Evolutionary conservation across 2,329 filamentous ascomycete species (phyloP), one percentile per base, ranked within the genome.

Genomic region (Aspergillus novoparasiticus): DNA sequence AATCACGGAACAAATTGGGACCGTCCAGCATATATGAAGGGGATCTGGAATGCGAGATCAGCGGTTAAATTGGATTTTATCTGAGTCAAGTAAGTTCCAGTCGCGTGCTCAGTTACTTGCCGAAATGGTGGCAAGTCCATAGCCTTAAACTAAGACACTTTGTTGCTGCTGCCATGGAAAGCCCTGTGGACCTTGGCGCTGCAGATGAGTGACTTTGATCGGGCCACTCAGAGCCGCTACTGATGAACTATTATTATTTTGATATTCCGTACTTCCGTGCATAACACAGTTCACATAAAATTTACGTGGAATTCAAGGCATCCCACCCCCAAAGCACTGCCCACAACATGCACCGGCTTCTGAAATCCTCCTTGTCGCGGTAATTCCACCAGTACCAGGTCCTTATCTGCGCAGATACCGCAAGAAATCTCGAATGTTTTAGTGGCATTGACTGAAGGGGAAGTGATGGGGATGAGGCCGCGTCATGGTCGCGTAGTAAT

Each of bases 51-150:
- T 39, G 34, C 36, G 14, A 26, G 51, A 55, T 55, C 51, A 21
- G 32, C 32, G 32, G n/a, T 19, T 53, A 9, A n/a, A 28, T 36
- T 19, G 19, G 19, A 39, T 39, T 14, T 55, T 34, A 39, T 30
- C 16, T 53, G 3, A 32, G 9, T 34, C 6, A 32, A 23, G 26
- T 28, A 32, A 11, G 30, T 32, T 32, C 21, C 30, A 55, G 51
- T 55, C 51, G 51, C 51, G 51, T 55, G 51, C 51, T 55, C 51
- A 55, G 12, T 39, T 39, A 26, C 32, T 55, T 55, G n/a, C 50
- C 50, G 50, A 36, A 54, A 14, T 23, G n/a, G 51, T 55, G 51
- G 51, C 51, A 55, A 55, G 51, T 12, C 16, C 12, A 2, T 30
- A 28, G 23, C 28, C 28, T 51, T 51, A 30, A 28, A 19, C 36